Conservation (phyloP, 345 rosid species). For the Bruguiera gymnorhiza region DNA sequence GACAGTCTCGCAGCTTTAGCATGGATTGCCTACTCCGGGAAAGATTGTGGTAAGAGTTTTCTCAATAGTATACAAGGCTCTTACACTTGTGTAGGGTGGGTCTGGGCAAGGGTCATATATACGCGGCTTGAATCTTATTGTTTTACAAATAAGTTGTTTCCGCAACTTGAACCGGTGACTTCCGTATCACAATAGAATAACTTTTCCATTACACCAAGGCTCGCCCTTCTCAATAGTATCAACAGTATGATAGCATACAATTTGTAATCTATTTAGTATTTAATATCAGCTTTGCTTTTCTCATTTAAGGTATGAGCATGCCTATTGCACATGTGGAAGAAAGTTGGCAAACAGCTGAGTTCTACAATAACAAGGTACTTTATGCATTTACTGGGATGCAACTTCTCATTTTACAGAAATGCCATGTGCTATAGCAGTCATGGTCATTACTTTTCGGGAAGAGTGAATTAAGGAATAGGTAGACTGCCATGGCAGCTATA, state of each 20-base stretch:
- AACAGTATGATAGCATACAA: neutral
- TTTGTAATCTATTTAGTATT: neutral
- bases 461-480: neutral
- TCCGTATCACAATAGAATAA: no score
- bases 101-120: no score
- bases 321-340: conserved; percentile 97
- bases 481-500: neutral
- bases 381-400: neutral
- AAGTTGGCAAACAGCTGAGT: conserved; percentile 98
- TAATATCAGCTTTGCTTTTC: conserved; percentile 14
- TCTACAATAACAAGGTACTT: conserved; percentile 91
- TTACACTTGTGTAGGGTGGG: no score
- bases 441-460: neutral
- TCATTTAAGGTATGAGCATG: conserved; percentile 87
- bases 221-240: neutral
- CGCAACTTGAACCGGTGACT: no score
- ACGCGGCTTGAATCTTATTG: no score
- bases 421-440: neutral
- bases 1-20: conserved; percentile 88
- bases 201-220: no score
- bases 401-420: conserved; percentile 1
- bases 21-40: conserved; percentile 90
- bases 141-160: no score
- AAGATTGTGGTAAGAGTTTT: conserved; percentile 71
- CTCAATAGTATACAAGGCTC: neutral